Base-by-base conservation (phyloP, 805 yeast genomes). In the Yarrowia keelungensis region DNA sequence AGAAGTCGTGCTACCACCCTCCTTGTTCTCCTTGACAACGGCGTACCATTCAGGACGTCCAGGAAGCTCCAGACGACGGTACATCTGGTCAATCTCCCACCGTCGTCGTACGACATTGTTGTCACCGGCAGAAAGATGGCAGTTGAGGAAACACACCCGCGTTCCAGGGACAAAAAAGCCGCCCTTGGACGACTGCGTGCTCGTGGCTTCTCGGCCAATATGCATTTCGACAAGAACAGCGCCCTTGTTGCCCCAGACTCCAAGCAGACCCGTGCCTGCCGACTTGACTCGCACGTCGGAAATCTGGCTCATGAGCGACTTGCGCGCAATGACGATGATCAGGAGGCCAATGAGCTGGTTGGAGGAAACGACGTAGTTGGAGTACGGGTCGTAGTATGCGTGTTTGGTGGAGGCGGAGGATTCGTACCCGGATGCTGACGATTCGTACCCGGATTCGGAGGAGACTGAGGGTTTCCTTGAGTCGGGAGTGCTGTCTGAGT, bases 191-290 rank as follows among this genome's bases (percentile, higher is more conserved):
- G 65, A 59, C 42, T 59, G 65, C 5, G 72, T 72, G 26, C 71
- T 46, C 9, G 72, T 74, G 39, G 76, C 76, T 46, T 81, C 78
- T 10, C 73, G 75, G 3, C 85, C 86, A 32, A 84, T 70, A 11
- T 71, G 75, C 70, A 87, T 80, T 35, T 77, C 76, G 26, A 85
- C 76, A 16, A 81, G 75, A 14, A 85, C 84, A 4, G 88, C 87
- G 2, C 90, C 90, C 72, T 86, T 86, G 75, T 86, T 86, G 16
- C 88, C 89, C 85, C 88, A 86, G 32, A 81, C 72, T 35, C 86
- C 82, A 64, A 86, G 73, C 47, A 86, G 80, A 0, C 89, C 89
- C 0, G 89, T 82, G 0, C 89, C 89, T 8, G 87, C 78, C 0
- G 87, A 80, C 2, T 79, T 76, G 5, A 79, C 78, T 19, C 76